phyloP scores from a whole-genome alignment of 2,329 filamentous ascomycete species.

The Aspergillus aculeatinus region DNA sequence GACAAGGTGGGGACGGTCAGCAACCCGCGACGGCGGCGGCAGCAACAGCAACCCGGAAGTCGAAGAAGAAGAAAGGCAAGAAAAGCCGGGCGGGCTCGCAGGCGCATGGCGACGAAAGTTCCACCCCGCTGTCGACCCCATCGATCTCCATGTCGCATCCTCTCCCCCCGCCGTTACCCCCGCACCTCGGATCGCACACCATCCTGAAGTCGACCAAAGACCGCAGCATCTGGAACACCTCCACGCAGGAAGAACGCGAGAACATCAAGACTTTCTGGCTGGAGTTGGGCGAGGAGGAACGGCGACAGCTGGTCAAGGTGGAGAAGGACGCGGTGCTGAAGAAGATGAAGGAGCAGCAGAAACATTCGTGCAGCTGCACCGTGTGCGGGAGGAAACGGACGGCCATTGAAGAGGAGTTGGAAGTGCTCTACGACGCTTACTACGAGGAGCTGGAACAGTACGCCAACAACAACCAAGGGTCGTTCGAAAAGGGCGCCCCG shows the following conservation, averaged over 20 bases:
- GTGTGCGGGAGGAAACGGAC: constrained; percentile 95
- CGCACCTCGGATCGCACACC: constrained; percentile 43
- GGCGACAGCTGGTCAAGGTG: constrained; percentile 92
- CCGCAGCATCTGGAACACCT: constrained; percentile 92
- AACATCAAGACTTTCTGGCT: constrained; percentile 99
- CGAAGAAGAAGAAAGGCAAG: constrained; percentile 44
- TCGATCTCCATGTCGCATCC: constrained; percentile 47
- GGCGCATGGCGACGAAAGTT: constrained; percentile 37
- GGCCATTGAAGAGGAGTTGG: constrained; percentile 95
- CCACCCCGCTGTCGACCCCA: constrained; percentile 40
- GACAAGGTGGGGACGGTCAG: constrained; percentile 19
- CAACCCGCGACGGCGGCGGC: constrained; percentile 22
- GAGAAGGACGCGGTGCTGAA: constrained; percentile 97
- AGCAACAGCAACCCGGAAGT: constrained; percentile 29
- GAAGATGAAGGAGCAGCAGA: constrained; percentile 99
- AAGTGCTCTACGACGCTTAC: constrained; percentile 96
- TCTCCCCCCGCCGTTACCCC: constrained; percentile 45
- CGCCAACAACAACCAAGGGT: constrained; percentile 74
- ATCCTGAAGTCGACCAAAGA: constrained; percentile 61
- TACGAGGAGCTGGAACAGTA: constrained; percentile 98
- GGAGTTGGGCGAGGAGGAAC: constrained; percentile 87
- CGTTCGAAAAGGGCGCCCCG: constrained; percentile 61
- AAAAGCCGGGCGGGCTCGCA: constrained; percentile 38
- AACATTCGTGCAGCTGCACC: constrained; percentile 96
- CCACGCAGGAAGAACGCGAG: constrained; percentile 88